Evolutionary conservation across 2,329 filamentous ascomycete species (phyloP).

Genomic region (Helotiales sp.): DNA sequence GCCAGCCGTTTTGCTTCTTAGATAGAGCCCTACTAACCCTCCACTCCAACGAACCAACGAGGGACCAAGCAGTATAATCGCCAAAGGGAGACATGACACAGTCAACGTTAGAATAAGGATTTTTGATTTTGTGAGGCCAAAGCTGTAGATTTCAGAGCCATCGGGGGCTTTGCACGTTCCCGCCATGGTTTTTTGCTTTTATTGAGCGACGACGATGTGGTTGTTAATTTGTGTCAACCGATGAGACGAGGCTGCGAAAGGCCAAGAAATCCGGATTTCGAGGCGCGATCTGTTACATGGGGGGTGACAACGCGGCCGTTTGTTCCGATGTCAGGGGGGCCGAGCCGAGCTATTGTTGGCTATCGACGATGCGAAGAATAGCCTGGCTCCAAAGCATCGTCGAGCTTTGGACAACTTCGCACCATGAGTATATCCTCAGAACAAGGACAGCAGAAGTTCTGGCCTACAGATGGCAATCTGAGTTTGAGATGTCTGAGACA

Average conservation of each 20-base stretch:
- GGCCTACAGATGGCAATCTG: background rate
- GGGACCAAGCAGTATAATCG: constrained; percentile 28
- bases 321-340: background rate
- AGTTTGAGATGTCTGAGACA: too few species aligned
- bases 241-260: constrained; percentile 4
- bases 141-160: constrained; percentile 30
- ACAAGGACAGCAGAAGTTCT: background rate
- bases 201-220: background rate
- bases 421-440: too few species aligned
- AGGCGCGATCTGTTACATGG: background rate
- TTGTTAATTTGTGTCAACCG: background rate
- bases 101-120: constrained; percentile 32
- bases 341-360: too few species aligned
- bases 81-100: constrained; percentile 36
- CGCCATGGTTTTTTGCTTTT: constrained; percentile 5
- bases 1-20: constrained; percentile 63
- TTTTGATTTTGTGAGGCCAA: constrained; percentile 33
- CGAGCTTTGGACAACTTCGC: too few species aligned
- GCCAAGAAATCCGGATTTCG: background rate
- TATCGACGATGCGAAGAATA: too few species aligned
- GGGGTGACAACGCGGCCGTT: background rate
- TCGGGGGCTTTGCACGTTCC: constrained; percentile 34
- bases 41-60: constrained; percentile 34
- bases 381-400: too few species aligned
- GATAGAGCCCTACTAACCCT: constrained; percentile 55